Percentiles rank a stretch among this genome's conserved stretches.
These are phyloP conservation scores for Lojkania enalia DNA, from an alignment of 2,329 filamentous ascomycete genomes.

Conservation along the genomic window DNA sequence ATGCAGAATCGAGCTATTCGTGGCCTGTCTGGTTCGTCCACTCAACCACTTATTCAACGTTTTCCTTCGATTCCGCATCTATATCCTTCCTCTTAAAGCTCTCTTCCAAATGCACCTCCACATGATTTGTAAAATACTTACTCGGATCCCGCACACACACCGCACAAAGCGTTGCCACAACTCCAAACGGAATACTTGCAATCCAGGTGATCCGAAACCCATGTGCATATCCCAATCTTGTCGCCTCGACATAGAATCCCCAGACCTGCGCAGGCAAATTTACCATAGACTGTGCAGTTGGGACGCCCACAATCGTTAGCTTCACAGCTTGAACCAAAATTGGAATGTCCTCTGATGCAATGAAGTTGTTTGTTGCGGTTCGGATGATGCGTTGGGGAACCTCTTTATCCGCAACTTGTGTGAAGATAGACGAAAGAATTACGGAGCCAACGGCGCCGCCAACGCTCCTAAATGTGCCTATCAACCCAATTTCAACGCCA, in stretches of 20 bases:
- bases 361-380: constrained; percentile 32
- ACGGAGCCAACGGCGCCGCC: constrained; percentile 26
- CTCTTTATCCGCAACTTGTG: constrained; percentile 27
- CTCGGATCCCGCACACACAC: constrained; percentile 32
- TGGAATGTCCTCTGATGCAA: constrained; percentile 18
- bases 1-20: no score
- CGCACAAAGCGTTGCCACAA: constrained; percentile 20
- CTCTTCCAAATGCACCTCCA: constrained; percentile 36
- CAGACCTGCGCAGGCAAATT: constrained; percentile 16
- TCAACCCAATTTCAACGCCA: constrained; percentile 24
- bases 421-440: constrained; percentile 25
- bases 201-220: constrained; percentile 30
- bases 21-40: no score
- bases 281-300: constrained; percentile 16
- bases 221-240: constrained; percentile 36
- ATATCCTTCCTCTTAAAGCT: constrained; percentile 14
- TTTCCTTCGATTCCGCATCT: no score
- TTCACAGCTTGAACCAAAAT: constrained; percentile 35
- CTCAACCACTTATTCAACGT: no score
- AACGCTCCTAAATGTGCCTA: constrained; percentile 24
- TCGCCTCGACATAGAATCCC: constrained; percentile 22
- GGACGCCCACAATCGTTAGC: constrained; percentile 36
- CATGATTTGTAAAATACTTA: constrained; percentile 37
- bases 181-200: constrained; percentile 30
- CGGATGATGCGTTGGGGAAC: constrained; percentile 30